These are phyloP conservation scores for Monosporozyma siamensis DNA, from an alignment of 805 yeast species.

Conservation along the genomic window DNA sequence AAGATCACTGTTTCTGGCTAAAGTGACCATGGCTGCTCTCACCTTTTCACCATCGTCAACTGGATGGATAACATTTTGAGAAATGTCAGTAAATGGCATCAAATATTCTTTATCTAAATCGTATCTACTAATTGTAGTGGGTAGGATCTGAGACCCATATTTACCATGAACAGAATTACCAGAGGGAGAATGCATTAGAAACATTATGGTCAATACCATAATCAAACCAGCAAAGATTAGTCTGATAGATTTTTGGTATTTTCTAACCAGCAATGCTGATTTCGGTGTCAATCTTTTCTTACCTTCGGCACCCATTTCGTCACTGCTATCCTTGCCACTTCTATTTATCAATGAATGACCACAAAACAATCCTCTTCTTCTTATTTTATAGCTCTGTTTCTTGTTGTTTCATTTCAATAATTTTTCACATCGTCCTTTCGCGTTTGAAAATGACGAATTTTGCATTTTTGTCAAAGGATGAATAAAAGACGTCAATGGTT, in stretches of 20 bases:
- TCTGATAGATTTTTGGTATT: constrained; percentile 22
- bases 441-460: too few species aligned
- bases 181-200: constrained; percentile 7
- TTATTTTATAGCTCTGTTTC: too few species aligned
- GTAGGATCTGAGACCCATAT: background rate
- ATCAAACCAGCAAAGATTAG: constrained; percentile 19
- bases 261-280: constrained; percentile 24
- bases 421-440: too few species aligned
- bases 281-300: constrained; percentile 27
- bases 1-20: constrained; percentile 62
- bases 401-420: too few species aligned
- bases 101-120: constrained; percentile 8
- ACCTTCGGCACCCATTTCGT: constrained; percentile 8
- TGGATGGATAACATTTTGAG: constrained; percentile 26
- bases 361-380: too few species aligned
- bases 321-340: too few species aligned
- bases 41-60: constrained; percentile 32
- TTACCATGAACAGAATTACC: background rate
- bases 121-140: constrained; percentile 1
- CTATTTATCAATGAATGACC: too few species aligned
- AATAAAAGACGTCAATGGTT: too few species aligned
- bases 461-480: too few species aligned
- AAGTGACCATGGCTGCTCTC: constrained; percentile 59
- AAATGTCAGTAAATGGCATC: constrained; percentile 25
- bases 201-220: constrained; percentile 14